Conservation (phyloP, 2,329 filamentous ascomycete species). For the Phoma herbarum region DNA sequence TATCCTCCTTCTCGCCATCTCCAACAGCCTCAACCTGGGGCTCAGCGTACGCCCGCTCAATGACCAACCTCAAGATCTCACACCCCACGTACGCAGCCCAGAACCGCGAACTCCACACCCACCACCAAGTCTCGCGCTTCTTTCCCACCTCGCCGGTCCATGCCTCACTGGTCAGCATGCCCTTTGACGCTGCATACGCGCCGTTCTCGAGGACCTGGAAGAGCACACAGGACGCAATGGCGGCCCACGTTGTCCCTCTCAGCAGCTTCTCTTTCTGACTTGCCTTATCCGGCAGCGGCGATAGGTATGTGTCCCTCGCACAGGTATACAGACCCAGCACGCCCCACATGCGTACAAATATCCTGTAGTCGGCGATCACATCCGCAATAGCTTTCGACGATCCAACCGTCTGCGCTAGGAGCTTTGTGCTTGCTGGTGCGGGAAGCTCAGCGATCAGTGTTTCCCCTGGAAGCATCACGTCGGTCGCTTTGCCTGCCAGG, state of each 20-base stretch:
- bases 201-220: constrained; percentile 87
- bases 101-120: constrained; percentile 77
- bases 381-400: constrained; percentile 62
- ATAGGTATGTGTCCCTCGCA: constrained; percentile 57
- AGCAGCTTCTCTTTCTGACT: constrained; percentile 41
- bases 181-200: constrained; percentile 78
- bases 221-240: constrained; percentile 71
- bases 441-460: constrained; percentile 52
- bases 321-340: constrained; percentile 77
- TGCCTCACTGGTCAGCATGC: constrained; percentile 64
- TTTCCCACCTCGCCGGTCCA: constrained; percentile 59
- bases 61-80: constrained; percentile 72
- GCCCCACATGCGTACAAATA: constrained; percentile 79
- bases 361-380: constrained; percentile 74
- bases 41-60: constrained; percentile 47
- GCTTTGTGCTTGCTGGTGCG: constrained; percentile 41
- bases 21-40: constrained; percentile 39
- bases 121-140: constrained; percentile 66
- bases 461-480: constrained; percentile 54
- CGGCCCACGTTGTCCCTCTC: constrained; percentile 66
- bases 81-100: constrained; percentile 82
- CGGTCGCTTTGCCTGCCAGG: constrained; percentile 50
- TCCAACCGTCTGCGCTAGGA: constrained; percentile 45
- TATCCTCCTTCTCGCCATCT: constrained; percentile 59
- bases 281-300: constrained; percentile 36